These are phyloP conservation scores for Orbilia javanica DNA, from an alignment of 2,329 filamentous ascomycete genomes.

Conservation along the genomic window DNA sequence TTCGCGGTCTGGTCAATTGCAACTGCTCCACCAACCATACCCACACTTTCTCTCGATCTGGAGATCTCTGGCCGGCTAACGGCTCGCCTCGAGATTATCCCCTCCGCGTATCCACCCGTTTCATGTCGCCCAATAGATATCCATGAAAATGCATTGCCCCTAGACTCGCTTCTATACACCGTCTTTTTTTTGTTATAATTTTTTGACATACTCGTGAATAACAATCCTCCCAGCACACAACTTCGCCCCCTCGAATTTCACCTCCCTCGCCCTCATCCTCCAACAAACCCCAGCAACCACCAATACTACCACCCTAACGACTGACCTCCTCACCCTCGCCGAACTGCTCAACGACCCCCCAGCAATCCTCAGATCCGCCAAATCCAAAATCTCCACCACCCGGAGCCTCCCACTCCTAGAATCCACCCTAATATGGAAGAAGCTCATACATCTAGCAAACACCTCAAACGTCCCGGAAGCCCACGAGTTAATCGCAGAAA, in stretches of 20 bases:
- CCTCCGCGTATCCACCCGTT: too few relatives aligned
- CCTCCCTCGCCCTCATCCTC: conserved; percentile 40
- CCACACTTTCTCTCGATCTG: too few relatives aligned
- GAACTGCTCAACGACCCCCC: conserved; percentile 47
- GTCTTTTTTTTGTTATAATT: too few relatives aligned
- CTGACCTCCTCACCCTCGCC: conserved; percentile 39
- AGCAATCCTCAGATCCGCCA: conserved; percentile 40
- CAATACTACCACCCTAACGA: not conserved
- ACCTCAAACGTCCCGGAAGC: conserved; percentile 25
- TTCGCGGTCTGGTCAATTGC: too few relatives aligned
- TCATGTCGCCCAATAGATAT: too few relatives aligned
- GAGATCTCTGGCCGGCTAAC: too few relatives aligned
- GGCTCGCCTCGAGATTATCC: too few relatives aligned
- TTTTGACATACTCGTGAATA: not conserved
- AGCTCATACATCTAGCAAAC: conserved; percentile 23
- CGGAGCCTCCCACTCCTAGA: conserved; percentile 7
- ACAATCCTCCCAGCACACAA: conserved; percentile 21
- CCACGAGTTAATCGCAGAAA: conserved; percentile 42
- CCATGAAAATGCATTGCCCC: too few relatives aligned
- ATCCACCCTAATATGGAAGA: conserved; percentile 11
- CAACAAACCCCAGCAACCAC: not conserved
- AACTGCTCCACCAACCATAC: too few relatives aligned
- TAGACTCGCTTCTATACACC: too few relatives aligned
- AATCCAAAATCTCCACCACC: not conserved
- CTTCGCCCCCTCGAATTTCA: conserved; percentile 50